phyloP scores from a whole-genome alignment of 495 filamentous ascomycete species.

The Xylaria castorea region DNA sequence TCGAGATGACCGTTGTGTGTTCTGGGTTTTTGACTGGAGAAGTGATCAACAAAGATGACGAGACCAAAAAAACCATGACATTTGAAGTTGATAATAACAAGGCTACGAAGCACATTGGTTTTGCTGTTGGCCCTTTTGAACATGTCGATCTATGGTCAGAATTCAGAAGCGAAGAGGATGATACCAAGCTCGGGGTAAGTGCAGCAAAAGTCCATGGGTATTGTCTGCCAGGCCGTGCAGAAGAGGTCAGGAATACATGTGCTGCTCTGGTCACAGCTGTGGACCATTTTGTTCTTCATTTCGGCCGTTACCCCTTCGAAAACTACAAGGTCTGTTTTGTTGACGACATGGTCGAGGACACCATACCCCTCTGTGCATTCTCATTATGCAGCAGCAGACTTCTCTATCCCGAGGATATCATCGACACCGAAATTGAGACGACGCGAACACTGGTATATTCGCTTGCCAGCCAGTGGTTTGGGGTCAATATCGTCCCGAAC shows the following conservation, averaged over 20 bases:
- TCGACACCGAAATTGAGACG: slow-evolving; percentile 79
- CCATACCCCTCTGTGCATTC: slow-evolving; percentile 76
- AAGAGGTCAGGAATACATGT: slow-evolving; percentile 85
- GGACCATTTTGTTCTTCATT: slow-evolving; percentile 84
- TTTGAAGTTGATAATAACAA: slow-evolving; percentile 76
- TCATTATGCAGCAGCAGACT: slow-evolving; percentile 87
- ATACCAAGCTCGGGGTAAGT: slow-evolving; percentile 83
- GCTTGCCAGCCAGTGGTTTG: slow-evolving; percentile 92
- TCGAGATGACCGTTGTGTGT: slow-evolving; percentile 89
- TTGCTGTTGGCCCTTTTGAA: slow-evolving; percentile 93
- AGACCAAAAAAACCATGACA: slow-evolving; percentile 80
- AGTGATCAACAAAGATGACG: slow-evolving; percentile 71
- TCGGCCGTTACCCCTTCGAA: slow-evolving; percentile 83
- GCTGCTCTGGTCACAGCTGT: slow-evolving; percentile 64
- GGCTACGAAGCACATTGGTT: slow-evolving; percentile 85
- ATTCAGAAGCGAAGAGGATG: slow-evolving; percentile 86
- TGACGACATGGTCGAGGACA: slow-evolving; percentile 80
- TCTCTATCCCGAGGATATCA: slow-evolving; percentile 79
- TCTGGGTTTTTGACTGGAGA: slow-evolving; percentile 89
- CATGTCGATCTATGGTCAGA: slow-evolving; percentile 83
- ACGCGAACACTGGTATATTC: slow-evolving; percentile 81
- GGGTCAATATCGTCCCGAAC: slow-evolving; percentile 84
- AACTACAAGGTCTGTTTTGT: slow-evolving; percentile 93
- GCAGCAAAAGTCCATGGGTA: slow-evolving; percentile 86
- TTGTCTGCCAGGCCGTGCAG: slow-evolving; percentile 80